Evolutionary conservation across 345 rosid genomes (phyloP), one percentile per base, ranked within the genome.

Genomic region (Erysimum cheiranthoides): DNA sequence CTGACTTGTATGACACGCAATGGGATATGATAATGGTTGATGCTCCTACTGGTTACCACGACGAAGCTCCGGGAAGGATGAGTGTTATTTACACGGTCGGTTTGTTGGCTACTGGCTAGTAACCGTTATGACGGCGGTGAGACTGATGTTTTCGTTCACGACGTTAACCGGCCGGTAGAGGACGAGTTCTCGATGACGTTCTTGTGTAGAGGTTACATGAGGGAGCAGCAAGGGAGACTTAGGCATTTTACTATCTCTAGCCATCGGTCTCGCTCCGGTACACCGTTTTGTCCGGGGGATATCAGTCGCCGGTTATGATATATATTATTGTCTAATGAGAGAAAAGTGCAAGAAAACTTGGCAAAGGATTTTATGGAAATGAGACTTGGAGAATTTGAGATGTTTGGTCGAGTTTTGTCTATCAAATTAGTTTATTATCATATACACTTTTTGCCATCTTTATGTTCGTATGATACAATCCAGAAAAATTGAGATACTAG

Each of bases 21-120:
- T 47, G 52, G 52, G 52, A 47, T 47, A 27, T 47, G 52, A 47
- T 47, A 3, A 47, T 47, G 52, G 52, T 47, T 2, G 52, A 47
- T 47, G 52, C 52, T 17, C 52, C 52, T 4, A 47, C 52, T 8
- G 52, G 52, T 8, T 47, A 47, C 27, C 11, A 47, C 52, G 27
- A 47, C 5, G 52, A 47, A 47, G 52, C 27, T 17, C 52, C 52
- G 10, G 52, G 52, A 25, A 47, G 52, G 52, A 47, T 47, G 52
- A 47, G 52, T 9, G 52, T 25, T 47, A 47, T 47, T 8, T 47
- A 47, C 27, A 47, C 52, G 5, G 52, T 27, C 27, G 52, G 52
- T 47, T 47, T 47, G 25, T 47, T 47, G 27, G 52, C 25, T 21
- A n/a, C n/a, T 21, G 25, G 25, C 52, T 47, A 27, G 52, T 16